Evolutionary conservation across 441 rosid genomes (phyloP).

Genomic region (Biscutella laevigata): DNA sequence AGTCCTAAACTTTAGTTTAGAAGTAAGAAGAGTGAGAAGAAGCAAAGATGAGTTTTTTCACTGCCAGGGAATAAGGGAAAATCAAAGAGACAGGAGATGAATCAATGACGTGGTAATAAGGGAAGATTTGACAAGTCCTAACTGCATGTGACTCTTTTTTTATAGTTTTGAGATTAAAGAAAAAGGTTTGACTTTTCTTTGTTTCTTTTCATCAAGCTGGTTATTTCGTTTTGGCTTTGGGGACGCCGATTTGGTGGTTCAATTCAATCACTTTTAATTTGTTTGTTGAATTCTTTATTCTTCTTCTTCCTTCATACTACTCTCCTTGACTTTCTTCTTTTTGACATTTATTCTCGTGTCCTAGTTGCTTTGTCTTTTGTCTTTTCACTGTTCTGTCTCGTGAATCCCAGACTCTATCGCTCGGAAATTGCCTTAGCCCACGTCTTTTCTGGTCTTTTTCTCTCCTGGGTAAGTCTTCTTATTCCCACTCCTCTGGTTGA

Average conservation of each 20-base stretch:
- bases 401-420: constrained; percentile 25
- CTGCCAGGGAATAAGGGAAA: constrained; percentile 3
- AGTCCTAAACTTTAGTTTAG: constrained; percentile 12
- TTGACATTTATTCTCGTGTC: constrained; percentile 18
- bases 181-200: constrained; percentile 20
- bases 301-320: constrained; percentile 9
- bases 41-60: neutral
- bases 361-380: constrained; percentile 19
- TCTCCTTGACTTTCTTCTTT: constrained; percentile 28
- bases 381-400: constrained; percentile 29
- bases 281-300: constrained; percentile 3
- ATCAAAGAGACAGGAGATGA: neutral
- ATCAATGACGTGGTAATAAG: constrained; percentile 18
- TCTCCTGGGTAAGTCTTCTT: constrained; percentile 27
- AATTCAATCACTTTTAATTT: neutral
- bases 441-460: constrained; percentile 13
- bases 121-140: constrained; percentile 15
- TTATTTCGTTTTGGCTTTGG: constrained; percentile 11
- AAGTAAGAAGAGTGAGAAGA: constrained; percentile 5
- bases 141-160: constrained; percentile 15
- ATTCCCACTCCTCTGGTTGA: constrained; percentile 11
- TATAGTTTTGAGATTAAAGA: constrained; percentile 5
- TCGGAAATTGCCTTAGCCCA: constrained; percentile 11
- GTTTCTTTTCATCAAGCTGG: constrained; percentile 11
- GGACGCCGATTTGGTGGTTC: constrained; percentile 18